Conservation (phyloP, 345 rosid species). For the Isatis tinctoria region DNA sequence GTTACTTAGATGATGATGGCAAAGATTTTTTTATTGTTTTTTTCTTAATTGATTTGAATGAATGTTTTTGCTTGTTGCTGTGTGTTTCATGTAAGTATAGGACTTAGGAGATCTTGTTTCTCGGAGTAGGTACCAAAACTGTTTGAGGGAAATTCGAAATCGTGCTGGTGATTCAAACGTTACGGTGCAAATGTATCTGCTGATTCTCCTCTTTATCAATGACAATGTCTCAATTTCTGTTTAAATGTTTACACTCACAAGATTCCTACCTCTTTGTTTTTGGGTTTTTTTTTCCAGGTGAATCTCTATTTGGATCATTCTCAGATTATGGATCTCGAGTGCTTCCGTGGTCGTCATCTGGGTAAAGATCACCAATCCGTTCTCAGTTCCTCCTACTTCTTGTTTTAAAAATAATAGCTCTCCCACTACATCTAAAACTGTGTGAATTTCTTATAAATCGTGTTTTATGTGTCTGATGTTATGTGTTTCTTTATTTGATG, state of each 20-base stretch:
- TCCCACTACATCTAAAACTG: neutral
- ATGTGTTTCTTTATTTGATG: conserved; percentile 2
- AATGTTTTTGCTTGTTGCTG: no score
- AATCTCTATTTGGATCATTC: conserved; percentile 91
- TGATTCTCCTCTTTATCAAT: neutral
- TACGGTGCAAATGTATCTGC: conserved; percentile 73
- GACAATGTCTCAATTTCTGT: neutral
- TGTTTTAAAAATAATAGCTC: conserved; percentile 28
- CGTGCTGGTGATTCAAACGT: no score
- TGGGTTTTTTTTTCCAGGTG: conserved; percentile 55
- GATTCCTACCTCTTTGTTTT: conserved; percentile 1
- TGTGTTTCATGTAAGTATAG: no score
- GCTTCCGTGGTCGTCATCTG: conserved; percentile 67
- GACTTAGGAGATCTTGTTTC: no score
- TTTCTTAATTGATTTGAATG: no score
- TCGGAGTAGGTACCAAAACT: no score
- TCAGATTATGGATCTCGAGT: conserved; percentile 81
- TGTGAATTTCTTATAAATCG: conserved; percentile 2
- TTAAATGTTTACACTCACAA: neutral
- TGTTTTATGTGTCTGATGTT: conserved; percentile 5
- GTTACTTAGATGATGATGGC: no score
- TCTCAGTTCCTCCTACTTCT: conserved; percentile 48
- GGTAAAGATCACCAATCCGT: conserved; percentile 56
- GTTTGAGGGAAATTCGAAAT: no score
- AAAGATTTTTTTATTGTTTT: no score